These are phyloP conservation scores for Skeletonema menzelii DNA, from an alignment of 108 stramenopile genomes.

Conservation along the genomic window DNA sequence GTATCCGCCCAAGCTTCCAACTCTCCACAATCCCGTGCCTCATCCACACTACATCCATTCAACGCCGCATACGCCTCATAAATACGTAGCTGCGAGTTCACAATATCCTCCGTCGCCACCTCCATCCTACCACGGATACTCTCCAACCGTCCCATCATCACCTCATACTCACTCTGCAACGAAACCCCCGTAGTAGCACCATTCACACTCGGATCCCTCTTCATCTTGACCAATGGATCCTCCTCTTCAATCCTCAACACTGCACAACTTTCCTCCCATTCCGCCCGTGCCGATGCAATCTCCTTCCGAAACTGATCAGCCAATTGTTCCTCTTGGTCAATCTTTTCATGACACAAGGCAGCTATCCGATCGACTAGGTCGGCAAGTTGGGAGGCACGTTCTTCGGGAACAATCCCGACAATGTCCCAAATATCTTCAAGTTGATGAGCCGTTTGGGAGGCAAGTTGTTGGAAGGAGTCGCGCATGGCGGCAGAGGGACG, in stretches of 20 bases:
- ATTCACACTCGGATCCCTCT: conserved; percentile 38
- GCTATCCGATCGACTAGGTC: conserved; percentile 66
- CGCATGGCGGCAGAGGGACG: conserved; percentile 30
- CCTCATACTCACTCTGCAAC: conserved; percentile 68
- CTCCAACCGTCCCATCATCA: conserved; percentile 62
- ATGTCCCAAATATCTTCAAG: conserved; percentile 82
- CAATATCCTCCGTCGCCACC: conserved; percentile 56
- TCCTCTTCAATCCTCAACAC: conserved; percentile 52
- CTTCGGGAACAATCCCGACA: conserved; percentile 80
- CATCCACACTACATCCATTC: conserved; percentile 26
- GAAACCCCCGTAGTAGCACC: not conserved
- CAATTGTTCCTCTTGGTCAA: conserved; percentile 69
- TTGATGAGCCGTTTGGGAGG: conserved; percentile 62
- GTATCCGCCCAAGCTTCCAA: conserved; percentile 63
- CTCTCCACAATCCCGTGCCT: conserved; percentile 21
- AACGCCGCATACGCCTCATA: conserved; percentile 68
- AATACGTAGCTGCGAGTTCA: conserved; percentile 47
- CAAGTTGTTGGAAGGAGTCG: conserved; percentile 38
- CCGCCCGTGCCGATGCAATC: conserved; percentile 63
- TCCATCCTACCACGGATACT: conserved; percentile 41
- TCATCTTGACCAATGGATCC: conserved; percentile 26
- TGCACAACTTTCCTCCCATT: conserved; percentile 46
- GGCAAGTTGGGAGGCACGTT: conserved; percentile 73
- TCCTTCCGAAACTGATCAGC: conserved; percentile 79
- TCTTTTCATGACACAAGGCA: conserved; percentile 70